Evolutionary conservation across 2,329 filamentous ascomycete genomes (phyloP), one percentile per base, ranked within the genome.

Genomic region (Fusarium vanettenii): DNA sequence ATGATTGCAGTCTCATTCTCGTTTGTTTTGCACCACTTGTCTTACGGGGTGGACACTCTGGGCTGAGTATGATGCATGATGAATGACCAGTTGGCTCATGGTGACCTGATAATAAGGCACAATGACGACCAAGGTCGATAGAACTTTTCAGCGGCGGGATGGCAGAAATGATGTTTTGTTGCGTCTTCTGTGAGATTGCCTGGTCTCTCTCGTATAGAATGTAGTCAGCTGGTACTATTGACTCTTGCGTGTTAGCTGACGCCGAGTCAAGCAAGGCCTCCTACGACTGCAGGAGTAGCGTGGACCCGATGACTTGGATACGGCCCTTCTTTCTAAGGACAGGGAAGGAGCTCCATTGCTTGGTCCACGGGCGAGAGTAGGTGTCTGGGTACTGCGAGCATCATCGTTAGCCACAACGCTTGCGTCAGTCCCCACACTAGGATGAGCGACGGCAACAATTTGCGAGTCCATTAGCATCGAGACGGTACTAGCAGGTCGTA

Each of bases 201-300:
- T 64, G 43, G 8, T 55, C 66, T 41, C 31, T 45, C 33, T 64
- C 66, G 52, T 55, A 60, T 11, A 64, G 20, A 14, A 68, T 55
- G 35, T 60, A 55, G 43, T 68, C 45, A 13, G 66, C 66, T n/a
- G 52, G 60, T 16, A 60, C 25, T n/a, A 27, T 52, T 20, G 60
- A 20, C 39, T 68, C 66, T 25, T 55, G 41, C 60, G 50, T 18
- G 5, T 56, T 60, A n/a, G 57, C 60, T 25, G 52, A 52, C 31
- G 27, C 52, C 10, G 55, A 43, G 25, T 35, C 61, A 13, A 41
- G n/a, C 29, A 68, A 50, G 16, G 61, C 39, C 43, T 65, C 43
- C 33, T 29, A 37, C 13, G 43, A 65, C 35, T 65, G 55, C 20
- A 37, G 43, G 31, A 68, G 33, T 6, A 52, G 18, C 48, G 16